phyloP scores from a whole-genome alignment of 2,329 filamentous ascomycete species.

The Colletotrichum musicola region DNA sequence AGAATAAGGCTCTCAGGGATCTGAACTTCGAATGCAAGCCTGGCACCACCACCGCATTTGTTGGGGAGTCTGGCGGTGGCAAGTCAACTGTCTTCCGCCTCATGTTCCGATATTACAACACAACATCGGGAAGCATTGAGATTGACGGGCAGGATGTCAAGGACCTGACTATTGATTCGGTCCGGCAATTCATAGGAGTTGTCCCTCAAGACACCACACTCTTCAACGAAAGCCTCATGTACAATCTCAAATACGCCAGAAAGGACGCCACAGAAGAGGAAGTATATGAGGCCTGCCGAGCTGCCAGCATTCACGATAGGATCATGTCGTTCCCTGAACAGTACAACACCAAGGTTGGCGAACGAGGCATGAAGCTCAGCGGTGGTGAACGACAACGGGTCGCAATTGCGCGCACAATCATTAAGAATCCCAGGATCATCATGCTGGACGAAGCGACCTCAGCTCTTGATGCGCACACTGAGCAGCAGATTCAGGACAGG shows the following conservation, averaged over 20 bases:
- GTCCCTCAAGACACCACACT: slow-evolving; percentile 96
- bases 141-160: slow-evolving; percentile 88
- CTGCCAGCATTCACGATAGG: slow-evolving; percentile 92
- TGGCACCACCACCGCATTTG: slow-evolving; percentile 94
- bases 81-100: slow-evolving; percentile 97
- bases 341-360: slow-evolving; percentile 91
- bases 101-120: slow-evolving; percentile 97
- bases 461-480: slow-evolving; percentile 90
- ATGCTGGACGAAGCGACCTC: slow-evolving; percentile 95
- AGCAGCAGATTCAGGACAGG: slow-evolving; percentile 92
- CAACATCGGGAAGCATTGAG: slow-evolving; percentile 81
- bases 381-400: slow-evolving; percentile 95
- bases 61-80: slow-evolving; percentile 95
- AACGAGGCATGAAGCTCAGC: slow-evolving; percentile 86
- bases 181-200: slow-evolving; percentile 91
- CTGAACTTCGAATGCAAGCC: slow-evolving; percentile 88
- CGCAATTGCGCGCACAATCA: slow-evolving; percentile 90
- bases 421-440: slow-evolving; percentile 93
- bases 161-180: slow-evolving; percentile 91
- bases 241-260: slow-evolving; percentile 92
- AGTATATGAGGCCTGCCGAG: slow-evolving; percentile 83
- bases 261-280: slow-evolving; percentile 84
- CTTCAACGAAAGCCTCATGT: slow-evolving; percentile 96
- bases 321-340: slow-evolving; percentile 90
- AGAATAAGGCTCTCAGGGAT: slow-evolving; percentile 86